Percentiles rank a stretch among this genome's conserved stretches.
Conservation (phyloP, 345 rosid species). For the Angophora floribunda region DNA sequence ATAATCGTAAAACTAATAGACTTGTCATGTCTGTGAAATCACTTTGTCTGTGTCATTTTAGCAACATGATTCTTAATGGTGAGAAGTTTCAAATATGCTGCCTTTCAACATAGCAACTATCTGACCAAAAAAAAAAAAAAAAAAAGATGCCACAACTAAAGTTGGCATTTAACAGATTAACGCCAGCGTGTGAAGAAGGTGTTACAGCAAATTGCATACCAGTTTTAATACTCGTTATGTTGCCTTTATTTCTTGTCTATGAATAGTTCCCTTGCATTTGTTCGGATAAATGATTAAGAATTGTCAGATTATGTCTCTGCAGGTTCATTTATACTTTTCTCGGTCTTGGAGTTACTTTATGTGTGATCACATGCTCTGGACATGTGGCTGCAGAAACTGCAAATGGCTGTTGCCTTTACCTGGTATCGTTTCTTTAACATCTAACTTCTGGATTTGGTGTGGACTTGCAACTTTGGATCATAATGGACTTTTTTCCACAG, state of each 20-base stretch:
- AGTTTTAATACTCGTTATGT: not conserved
- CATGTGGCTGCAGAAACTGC: slow-evolving; percentile 87
- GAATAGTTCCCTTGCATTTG: not conserved
- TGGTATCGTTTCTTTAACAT: slow-evolving; percentile 23
- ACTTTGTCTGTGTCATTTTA: not conserved
- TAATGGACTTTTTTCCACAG: not conserved
- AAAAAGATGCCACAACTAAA: not conserved
- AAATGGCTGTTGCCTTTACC: slow-evolving; percentile 78
- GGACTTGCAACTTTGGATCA: not conserved
- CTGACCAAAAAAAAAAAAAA: not conserved
- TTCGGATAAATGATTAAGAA: not conserved
- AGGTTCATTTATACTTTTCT: slow-evolving; percentile 82
- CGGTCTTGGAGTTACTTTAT: slow-evolving; percentile 53
- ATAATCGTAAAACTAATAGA: not conserved
- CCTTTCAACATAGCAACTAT: not conserved
- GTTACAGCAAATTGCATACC: not conserved
- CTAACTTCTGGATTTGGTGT: not conserved
- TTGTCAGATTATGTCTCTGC: slow-evolving; percentile 7
- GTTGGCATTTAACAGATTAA: not conserved
- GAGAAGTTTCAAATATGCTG: not conserved
- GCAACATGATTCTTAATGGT: not conserved
- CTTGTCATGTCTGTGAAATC: not conserved
- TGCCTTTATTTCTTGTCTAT: not conserved
- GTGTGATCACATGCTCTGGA: slow-evolving; percentile 67
- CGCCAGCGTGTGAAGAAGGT: not conserved